phyloP scores from a whole-genome alignment of 2,329 filamentous ascomycete species.

The Tolypocladium endophyticum region DNA sequence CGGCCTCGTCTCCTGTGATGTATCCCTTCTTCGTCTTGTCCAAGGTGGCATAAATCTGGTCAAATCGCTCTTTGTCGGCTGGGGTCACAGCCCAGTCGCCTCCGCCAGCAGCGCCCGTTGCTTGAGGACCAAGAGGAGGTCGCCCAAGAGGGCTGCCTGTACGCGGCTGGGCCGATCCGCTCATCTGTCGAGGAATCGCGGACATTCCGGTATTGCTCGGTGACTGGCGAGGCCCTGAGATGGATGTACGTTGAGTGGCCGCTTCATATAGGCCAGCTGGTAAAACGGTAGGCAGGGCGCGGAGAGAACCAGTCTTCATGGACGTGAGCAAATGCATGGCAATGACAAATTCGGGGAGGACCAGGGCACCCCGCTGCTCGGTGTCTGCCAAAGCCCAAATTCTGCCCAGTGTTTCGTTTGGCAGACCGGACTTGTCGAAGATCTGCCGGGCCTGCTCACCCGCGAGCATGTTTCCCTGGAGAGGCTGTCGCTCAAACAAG shows the following conservation, averaged over 20 bases:
- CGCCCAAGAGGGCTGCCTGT: slow-evolving; percentile 47
- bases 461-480: slow-evolving; percentile 62
- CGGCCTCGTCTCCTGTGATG: slow-evolving; percentile 90
- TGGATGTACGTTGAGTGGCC: slow-evolving; percentile 55
- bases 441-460: slow-evolving; percentile 86
- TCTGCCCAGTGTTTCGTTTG: slow-evolving; percentile 82
- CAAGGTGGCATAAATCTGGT: slow-evolving; percentile 72
- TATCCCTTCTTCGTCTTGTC: slow-evolving; percentile 73
- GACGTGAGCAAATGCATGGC: slow-evolving; percentile 96
- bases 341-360: slow-evolving; percentile 88
- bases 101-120: slow-evolving; percentile 18
- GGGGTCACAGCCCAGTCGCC: slow-evolving; percentile 73
- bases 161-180: slow-evolving; percentile 55
- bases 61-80: slow-evolving; percentile 78
- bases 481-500: slow-evolving; percentile 83
- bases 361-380: slow-evolving; percentile 79
- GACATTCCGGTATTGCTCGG: slow-evolving; percentile 44
- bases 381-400: slow-evolving; percentile 96
- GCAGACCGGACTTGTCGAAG: slow-evolving; percentile 83
- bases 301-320: slow-evolving; percentile 73
- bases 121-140: slow-evolving; percentile 33
- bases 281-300: slow-evolving; percentile 67
- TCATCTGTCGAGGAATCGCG: slow-evolving; percentile 75
- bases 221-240: slow-evolving; percentile 34
- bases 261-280: slow-evolving; percentile 86